A percentile compares a stretch with the other conserved stretches of the same genome.
These are phyloP conservation scores for Hibiscus mutabilis DNA, from an alignment of 345 rosid genomes.

Conservation along the genomic window DNA sequence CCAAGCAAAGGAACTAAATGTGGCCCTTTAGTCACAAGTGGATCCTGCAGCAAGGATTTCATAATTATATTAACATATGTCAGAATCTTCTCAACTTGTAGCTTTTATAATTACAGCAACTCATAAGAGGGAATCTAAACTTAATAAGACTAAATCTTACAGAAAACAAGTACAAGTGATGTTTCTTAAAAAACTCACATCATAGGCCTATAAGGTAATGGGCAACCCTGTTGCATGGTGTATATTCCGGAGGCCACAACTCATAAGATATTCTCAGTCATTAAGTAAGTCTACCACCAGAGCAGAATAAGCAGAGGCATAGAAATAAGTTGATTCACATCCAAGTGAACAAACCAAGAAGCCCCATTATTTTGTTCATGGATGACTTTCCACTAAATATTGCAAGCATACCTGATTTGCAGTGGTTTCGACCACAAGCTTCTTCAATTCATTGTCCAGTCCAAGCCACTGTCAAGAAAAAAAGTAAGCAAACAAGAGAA, in stretches of 20 bases:
- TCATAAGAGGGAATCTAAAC: slow-evolving; percentile 13
- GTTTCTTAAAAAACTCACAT: background rate
- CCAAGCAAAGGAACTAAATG: slow-evolving; percentile 77
- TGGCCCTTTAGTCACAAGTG: slow-evolving; percentile 74
- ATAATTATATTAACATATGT: background rate
- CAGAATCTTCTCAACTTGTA: background rate
- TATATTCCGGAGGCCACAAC: background rate
- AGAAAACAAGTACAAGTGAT: background rate
- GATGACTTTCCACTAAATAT: background rate
- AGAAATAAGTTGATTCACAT: background rate
- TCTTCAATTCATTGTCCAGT: slow-evolving; percentile 69
- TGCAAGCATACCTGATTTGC: slow-evolving; percentile 65
- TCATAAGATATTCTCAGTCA: background rate
- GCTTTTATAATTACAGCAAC: slow-evolving; percentile 16
- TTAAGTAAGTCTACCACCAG: background rate
- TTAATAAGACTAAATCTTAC: background rate
- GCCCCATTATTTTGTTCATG: background rate
- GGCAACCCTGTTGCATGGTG: background rate
- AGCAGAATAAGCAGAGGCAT: background rate
- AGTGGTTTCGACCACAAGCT: slow-evolving; percentile 84
- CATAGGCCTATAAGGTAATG: background rate
- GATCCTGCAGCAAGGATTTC: slow-evolving; percentile 50
- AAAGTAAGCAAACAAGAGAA: background rate
- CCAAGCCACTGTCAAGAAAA: slow-evolving; percentile 72
- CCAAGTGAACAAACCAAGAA: slow-evolving; percentile 4